phyloP scores from a whole-genome alignment of 164 flowering plant species.

The Berberis thunbergii region DNA sequence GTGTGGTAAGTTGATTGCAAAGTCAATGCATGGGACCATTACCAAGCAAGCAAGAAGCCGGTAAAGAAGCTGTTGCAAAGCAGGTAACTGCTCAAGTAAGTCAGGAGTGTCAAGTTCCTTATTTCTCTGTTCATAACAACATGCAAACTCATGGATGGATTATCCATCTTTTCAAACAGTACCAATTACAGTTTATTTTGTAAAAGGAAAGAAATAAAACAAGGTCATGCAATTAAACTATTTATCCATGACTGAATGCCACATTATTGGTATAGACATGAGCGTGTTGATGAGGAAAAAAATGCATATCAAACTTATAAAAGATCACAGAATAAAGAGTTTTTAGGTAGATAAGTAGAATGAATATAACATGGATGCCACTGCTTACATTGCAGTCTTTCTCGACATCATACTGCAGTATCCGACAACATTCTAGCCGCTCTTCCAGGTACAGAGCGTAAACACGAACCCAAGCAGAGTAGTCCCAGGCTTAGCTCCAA shows the following conservation, averaged over 20 bases:
- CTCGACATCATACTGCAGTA: conserved; percentile 80
- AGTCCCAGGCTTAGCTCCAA: conserved; percentile 76
- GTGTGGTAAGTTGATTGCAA: neutral
- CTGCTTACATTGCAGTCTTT: conserved; percentile 63
- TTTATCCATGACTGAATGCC: neutral
- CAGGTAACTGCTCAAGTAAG: conserved; percentile 89
- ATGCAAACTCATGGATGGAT: neutral
- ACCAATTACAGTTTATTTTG: neutral
- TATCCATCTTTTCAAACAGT: no score
- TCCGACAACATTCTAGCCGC: conserved; percentile 81
- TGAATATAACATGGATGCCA: neutral
- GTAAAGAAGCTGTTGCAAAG: conserved; percentile 80
- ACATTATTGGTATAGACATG: neutral
- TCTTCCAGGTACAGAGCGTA: conserved; percentile 95
- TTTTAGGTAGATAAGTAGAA: neutral
- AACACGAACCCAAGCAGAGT: conserved; percentile 92
- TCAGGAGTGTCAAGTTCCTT: conserved; percentile 81
- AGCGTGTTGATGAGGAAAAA: neutral
- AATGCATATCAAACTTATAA: neutral
- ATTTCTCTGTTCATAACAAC: conserved; percentile 50
- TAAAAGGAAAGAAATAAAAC: neutral
- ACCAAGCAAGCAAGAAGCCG: conserved; percentile 93
- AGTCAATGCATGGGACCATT: neutral
- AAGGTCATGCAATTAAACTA: neutral
- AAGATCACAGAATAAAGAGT: neutral